Base-by-base conservation (phyloP, 2,329 filamentous ascomycete genomes). In the Stylonectria norvegica region DNA sequence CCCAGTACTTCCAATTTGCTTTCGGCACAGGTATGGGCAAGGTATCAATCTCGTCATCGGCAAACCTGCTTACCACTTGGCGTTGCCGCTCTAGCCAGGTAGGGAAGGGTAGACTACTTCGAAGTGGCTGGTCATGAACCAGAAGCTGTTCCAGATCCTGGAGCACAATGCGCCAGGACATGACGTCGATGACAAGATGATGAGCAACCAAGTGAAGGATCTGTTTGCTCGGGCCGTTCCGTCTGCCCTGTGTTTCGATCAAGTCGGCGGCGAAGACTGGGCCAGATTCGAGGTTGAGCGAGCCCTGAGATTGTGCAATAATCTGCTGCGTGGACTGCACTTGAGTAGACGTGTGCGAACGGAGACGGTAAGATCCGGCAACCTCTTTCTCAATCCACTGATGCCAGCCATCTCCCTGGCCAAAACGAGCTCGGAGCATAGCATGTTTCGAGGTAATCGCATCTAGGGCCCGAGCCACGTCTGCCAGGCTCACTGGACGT, bases 81-180 rank as follows among this genome's bases (percentile, higher is more conserved):
- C n/a, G 38, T n/a, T n/a, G n/a, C n/a, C n/a, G n/a, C n/a, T n/a
- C n/a, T n/a, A 39, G 12, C 18, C 15, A 14, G 28, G 19, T 5
- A 27, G 17, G 17, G 14, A 17, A 11, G 20, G 20, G 8, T 23
- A 30, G 14, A 11, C 4, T 7, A 11, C 47, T 40, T 17, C 20
- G 47, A 10, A n/a, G 28, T 15, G 15, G 30, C 30, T 17, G 30
- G 15, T 9, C 28, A 9, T 3, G 7, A 18, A 60, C 49, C 8
- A 70, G 52, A 1, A 67, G 42, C 5, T 62, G 60, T 35, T 71
- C 67, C 3, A 71, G 49, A 30, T 71, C 66, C 34, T 65, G 62
- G 1, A 71, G 52, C 1, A 71, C 47, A 4, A 70, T 50, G 6
- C 67, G 55, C 68, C 68, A 71, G 1, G 66, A 66, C 4, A 71